These are phyloP conservation scores for Beauveria sp. DNA, from an alignment of 2,329 filamentous ascomycete species.

Conservation along the genomic window DNA sequence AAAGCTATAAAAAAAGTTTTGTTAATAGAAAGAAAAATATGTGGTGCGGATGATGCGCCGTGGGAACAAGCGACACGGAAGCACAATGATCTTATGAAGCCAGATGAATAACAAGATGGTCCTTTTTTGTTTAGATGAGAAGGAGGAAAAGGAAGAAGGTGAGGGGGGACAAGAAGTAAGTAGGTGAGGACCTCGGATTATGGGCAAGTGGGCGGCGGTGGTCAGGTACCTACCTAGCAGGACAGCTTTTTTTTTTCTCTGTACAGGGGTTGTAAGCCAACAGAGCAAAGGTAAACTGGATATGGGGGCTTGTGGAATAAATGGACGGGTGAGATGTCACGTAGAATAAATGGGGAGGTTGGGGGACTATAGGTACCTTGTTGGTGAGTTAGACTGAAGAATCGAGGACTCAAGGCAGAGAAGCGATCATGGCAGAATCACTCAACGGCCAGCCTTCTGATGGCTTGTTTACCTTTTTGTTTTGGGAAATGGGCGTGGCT, in stretches of 20 bases:
- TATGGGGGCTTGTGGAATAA: no score
- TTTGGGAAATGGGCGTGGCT: slow-evolving; percentile 10
- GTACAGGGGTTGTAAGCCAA: background rate
- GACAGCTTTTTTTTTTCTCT: background rate
- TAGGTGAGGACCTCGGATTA: slow-evolving; percentile 1
- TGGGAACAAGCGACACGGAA: slow-evolving; percentile 1
- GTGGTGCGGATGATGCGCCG: slow-evolving; percentile 1
- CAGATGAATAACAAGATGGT: slow-evolving; percentile 2
- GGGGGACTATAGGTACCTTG: no score
- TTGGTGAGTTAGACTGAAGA: background rate
- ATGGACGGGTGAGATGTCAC: no score
- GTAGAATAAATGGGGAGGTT: no score
- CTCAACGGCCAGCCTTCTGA: no score
- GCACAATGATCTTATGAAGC: background rate
- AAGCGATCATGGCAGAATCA: no score
- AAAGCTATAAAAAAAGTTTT: background rate
- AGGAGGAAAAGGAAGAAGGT: background rate
- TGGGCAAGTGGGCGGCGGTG: slow-evolving; percentile 6
- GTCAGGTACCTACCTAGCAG: background rate
- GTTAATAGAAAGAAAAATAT: slow-evolving; percentile 1
- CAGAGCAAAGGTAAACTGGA: no score
- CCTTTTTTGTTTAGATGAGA: slow-evolving; percentile 6
- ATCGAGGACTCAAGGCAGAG: no score
- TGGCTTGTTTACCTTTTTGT: slow-evolving; percentile 10
- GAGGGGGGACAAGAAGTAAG: background rate